phyloP scores from a whole-genome alignment of 75 land plant genomes.

The Sequoia sempervirens region DNA sequence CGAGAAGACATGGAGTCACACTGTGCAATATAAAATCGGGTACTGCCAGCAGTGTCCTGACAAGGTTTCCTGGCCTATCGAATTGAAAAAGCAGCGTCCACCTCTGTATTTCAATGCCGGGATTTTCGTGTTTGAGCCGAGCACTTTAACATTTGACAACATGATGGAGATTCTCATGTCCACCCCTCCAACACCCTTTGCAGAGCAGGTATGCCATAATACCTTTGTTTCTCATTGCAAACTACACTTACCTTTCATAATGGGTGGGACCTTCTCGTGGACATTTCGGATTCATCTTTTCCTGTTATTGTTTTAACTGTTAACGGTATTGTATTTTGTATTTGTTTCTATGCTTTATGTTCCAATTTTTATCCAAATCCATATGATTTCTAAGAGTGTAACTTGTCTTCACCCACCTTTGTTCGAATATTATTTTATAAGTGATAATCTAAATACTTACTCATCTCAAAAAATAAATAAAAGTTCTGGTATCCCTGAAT shows the following conservation, averaged over 20 bases:
- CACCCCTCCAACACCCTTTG: constrained; percentile 1
- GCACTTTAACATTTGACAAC: constrained; percentile 11
- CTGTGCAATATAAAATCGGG: constrained; percentile 35
- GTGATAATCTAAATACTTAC: no score
- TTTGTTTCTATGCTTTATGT: no score
- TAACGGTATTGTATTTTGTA: no score
- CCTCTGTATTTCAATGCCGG: constrained; percentile 55
- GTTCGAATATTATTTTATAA: no score
- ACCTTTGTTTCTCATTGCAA: neutral
- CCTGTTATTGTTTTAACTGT: no score
- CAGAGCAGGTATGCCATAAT: neutral
- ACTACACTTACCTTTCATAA: no score
- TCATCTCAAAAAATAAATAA: no score
- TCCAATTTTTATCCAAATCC: no score
- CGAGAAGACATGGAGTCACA: constrained; percentile 49
- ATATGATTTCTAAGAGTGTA: no score
- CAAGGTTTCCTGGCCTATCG: constrained; percentile 28
- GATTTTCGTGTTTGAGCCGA: constrained; percentile 53
- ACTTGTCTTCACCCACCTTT: no score
- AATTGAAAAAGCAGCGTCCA: constrained; percentile 26
- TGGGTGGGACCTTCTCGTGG: no score
- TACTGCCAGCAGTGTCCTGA: constrained; percentile 65
- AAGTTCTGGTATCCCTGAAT: neutral
- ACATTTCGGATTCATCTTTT: no score
- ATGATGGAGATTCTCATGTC: constrained; percentile 33